Base-by-base conservation (phyloP, 768 basidiomycete genomes). In the Boletus vermiculosoides region DNA sequence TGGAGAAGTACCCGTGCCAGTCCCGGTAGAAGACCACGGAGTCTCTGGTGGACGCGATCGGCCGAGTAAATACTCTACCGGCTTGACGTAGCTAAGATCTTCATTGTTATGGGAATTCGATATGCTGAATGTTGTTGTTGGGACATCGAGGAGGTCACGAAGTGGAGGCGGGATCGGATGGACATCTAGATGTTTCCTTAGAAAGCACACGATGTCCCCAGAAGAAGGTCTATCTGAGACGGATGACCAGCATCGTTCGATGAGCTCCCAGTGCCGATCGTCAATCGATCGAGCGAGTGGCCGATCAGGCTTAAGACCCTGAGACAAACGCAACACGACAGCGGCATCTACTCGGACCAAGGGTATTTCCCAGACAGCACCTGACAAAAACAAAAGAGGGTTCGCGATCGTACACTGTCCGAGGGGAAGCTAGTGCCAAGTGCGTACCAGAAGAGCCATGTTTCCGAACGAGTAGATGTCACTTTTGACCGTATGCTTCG, bases 381-480 rank as follows among this genome's bases (percentile, higher is more conserved):
- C 47, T 37, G n/a, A 42, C 33, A 34, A 9, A 9, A 23, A 44
- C 3, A 25, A 42, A 42, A 37, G 12, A 13, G 2, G 30, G 16
- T 31, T n/a, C 16, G 12, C 5, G 1, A 2, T 44, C 2, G 13
- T 34, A 1, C 13, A 42, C 13, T 20, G 11, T 28, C 10, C 6
- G 0, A 23, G 12, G 30, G 1, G 55, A 30, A n/a, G 18, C 9
- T 33, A n/a, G n/a, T n/a, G 34, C 16, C 12, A 1, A 6, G 12
- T 15, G 20, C 56, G 39, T 45, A 44, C 54, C 7, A 56, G 41
- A 42, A 58, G 34, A n/a, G 41, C 34, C 33, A 57, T 37, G 28
- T 49, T 57, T n/a, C 57, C 57, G 25, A 57, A 57, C n/a, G 54
- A 58, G 28, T 58, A 58, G 4, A 58, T 58, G n/a, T n/a, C n/a